Conservation (phyloP, 106 monocot species). For the Dendrobium officinale region DNA sequence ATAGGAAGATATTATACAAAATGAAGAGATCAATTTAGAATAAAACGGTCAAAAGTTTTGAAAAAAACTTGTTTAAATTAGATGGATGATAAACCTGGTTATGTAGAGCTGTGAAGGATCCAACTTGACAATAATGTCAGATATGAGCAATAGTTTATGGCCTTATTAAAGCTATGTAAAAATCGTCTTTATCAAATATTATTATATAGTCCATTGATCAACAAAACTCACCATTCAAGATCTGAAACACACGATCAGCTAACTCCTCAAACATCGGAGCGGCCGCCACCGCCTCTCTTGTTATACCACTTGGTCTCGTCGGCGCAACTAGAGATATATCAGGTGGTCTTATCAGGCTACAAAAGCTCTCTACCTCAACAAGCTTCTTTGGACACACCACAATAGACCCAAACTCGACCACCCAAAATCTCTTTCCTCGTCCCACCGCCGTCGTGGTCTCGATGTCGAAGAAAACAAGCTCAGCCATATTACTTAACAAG, state of each 20-base stretch:
- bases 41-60: too few species aligned
- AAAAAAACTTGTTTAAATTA: too few species aligned
- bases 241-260: conserved; percentile 50
- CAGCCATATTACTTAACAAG: conserved; percentile 7
- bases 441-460: conserved; percentile 55
- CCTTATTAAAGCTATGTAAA: too few species aligned
- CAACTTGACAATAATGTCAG: too few species aligned
- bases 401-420: conserved; percentile 87
- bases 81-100: too few species aligned
- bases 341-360: conserved; percentile 61
- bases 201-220: background rate
- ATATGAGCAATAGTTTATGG: too few species aligned
- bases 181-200: too few species aligned
- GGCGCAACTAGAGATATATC: conserved; percentile 54
- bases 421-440: conserved; percentile 28
- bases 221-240: conserved; percentile 53
- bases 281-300: conserved; percentile 38
- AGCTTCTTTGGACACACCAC: conserved; percentile 77
- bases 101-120: too few species aligned
- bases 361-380: conserved; percentile 76
- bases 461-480: conserved; percentile 84
- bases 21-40: too few species aligned
- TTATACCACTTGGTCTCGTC: conserved; percentile 49
- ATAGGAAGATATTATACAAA: too few species aligned
- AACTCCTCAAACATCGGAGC: conserved; percentile 71